A percentile compares a stretch with the other conserved stretches of the same genome.
Conservation (phyloP, 2,329 filamentous ascomycete species). For the Periconia sp. region DNA sequence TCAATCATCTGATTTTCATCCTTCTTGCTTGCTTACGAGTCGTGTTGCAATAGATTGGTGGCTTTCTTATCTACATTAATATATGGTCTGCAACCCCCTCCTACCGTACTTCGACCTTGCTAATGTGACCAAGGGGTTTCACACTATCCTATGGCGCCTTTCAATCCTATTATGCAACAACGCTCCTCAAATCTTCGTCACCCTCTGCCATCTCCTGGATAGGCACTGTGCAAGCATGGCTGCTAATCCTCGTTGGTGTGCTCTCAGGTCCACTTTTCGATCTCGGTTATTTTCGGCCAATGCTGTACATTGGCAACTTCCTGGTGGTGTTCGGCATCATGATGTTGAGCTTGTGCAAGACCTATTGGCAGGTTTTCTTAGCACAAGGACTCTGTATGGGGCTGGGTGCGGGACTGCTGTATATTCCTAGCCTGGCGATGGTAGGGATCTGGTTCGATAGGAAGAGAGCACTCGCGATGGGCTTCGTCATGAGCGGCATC, state of each 20-base stretch:
- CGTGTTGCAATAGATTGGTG: too few relatives aligned
- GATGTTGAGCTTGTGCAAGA: slow-evolving; percentile 64
- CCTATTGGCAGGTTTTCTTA: slow-evolving; percentile 62
- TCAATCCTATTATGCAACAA: slow-evolving; percentile 52
- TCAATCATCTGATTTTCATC: too few relatives aligned
- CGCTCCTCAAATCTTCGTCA: slow-evolving; percentile 44
- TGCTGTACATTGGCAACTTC: slow-evolving; percentile 55
- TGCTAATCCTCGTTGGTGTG: slow-evolving; percentile 61
- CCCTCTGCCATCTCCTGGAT: slow-evolving; percentile 54
- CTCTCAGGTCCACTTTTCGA: slow-evolving; percentile 56
- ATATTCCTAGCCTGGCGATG: slow-evolving; percentile 45
- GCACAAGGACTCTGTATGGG: slow-evolving; percentile 61
- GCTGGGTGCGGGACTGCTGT: slow-evolving; percentile 42
- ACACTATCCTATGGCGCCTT: slow-evolving; percentile 51
- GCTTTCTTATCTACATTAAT: slow-evolving; percentile 47
- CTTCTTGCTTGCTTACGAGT: too few relatives aligned
- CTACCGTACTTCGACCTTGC: too few relatives aligned
- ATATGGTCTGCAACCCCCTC: slow-evolving; percentile 36
- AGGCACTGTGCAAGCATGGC: slow-evolving; percentile 51
- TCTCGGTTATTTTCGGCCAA: slow-evolving; percentile 52
- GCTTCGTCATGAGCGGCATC: slow-evolving; percentile 46
- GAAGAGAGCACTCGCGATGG: slow-evolving; percentile 41
- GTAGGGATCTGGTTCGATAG: slow-evolving; percentile 45
- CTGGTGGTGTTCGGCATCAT: slow-evolving; percentile 66
- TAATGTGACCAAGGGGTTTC: slow-evolving; percentile 44